These are phyloP conservation scores for Tricladium varicosporioides DNA, from an alignment of 2,329 filamentous ascomycete genomes.

Conservation along the genomic window DNA sequence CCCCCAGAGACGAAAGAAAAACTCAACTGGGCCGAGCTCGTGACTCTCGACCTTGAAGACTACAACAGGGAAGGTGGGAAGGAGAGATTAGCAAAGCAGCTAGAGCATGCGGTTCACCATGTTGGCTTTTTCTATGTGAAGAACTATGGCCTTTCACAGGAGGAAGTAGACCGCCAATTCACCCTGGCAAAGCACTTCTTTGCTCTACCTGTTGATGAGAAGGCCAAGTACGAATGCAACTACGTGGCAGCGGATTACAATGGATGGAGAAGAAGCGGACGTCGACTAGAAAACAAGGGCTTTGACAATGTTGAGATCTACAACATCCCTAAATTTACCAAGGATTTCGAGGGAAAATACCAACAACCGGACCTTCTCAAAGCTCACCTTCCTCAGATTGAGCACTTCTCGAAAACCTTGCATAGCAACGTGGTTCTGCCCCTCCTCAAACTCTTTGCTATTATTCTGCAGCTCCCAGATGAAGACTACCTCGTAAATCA, in stretches of 20 bases:
- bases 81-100: slow-evolving; percentile 47
- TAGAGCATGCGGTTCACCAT: slow-evolving; percentile 49
- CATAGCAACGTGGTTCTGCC: slow-evolving; percentile 56
- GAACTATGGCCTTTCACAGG: slow-evolving; percentile 60
- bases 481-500: slow-evolving; percentile 55
- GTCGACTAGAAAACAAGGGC: slow-evolving; percentile 1
- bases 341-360: slow-evolving; percentile 40
- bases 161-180: slow-evolving; percentile 59
- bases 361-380: slow-evolving; percentile 46
- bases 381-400: slow-evolving; percentile 52
- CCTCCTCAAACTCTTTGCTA: slow-evolving; percentile 59
- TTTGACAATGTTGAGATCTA: slow-evolving; percentile 58
- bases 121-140: slow-evolving; percentile 62
- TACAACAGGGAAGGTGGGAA: slow-evolving; percentile 50
- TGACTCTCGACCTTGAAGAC: slow-evolving; percentile 51
- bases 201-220: slow-evolving; percentile 54
- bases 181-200: slow-evolving; percentile 60
- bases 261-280: slow-evolving; percentile 50
- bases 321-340: slow-evolving; percentile 59
- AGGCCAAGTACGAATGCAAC: slow-evolving; percentile 53
- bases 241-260: slow-evolving; percentile 55
- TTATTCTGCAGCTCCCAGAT: slow-evolving; percentile 57
- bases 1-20: slow-evolving; percentile 47
- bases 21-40: slow-evolving; percentile 49
- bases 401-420: slow-evolving; percentile 43